A percentile compares a stretch with the other conserved stretches of the same genome.
Conservation (phyloP, 2,329 filamentous ascomycete genomes). For the Gnomoniopsis smithogilvyi region DNA sequence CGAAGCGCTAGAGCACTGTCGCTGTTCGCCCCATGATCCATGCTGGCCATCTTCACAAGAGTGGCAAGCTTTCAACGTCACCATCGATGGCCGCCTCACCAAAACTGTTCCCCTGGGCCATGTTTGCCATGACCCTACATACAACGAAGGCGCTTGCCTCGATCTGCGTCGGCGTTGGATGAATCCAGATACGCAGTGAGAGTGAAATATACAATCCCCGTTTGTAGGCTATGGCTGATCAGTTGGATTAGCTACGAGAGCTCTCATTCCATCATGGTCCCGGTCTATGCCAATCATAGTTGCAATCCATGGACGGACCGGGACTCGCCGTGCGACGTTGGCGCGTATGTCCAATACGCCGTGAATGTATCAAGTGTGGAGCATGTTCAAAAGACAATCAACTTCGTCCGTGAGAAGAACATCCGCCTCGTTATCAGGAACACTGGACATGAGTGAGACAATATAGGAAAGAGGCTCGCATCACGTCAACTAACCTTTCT, state of each 20-base stretch:
- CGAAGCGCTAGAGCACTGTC: not conserved
- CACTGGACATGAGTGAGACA: constrained; percentile 32
- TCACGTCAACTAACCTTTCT: not conserved
- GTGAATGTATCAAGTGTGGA: constrained; percentile 21
- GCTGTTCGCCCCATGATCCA: not conserved
- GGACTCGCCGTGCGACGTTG: constrained; percentile 38
- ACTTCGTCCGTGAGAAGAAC: not conserved
- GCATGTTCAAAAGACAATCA: constrained; percentile 13
- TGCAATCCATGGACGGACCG: constrained; percentile 36
- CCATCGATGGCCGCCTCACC: constrained; percentile 42
- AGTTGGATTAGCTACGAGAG: not conserved
- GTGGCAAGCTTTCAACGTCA: constrained; percentile 36
- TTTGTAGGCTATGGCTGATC: not conserved
- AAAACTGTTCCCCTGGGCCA: constrained; percentile 27
- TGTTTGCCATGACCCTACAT: not conserved
- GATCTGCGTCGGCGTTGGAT: not conserved
- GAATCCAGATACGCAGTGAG: not conserved
- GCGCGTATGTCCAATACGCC: constrained; percentile 31
- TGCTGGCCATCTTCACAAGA: not conserved
- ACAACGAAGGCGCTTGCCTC: not conserved
- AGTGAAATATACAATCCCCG: not conserved
- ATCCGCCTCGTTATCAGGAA: not conserved
- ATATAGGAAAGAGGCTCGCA: not conserved
- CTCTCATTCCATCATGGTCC: not conserved
- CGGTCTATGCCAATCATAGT: not conserved